These are phyloP conservation scores for Cyclocybe cylindracea DNA, from an alignment of 768 basidiomycete genomes.

Conservation along the genomic window DNA sequence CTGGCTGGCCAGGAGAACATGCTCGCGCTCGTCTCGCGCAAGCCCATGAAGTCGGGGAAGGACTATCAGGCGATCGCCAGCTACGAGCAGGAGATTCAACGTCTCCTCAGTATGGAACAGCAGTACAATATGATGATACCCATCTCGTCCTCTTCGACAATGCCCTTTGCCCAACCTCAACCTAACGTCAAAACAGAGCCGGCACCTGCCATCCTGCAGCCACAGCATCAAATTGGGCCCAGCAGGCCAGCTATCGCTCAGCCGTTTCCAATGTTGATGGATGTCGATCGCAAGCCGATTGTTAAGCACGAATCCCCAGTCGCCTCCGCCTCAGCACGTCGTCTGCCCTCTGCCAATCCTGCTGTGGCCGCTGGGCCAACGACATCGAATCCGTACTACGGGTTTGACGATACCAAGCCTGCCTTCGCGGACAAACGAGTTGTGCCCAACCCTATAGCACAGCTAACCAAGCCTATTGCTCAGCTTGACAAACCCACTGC, in stretches of 20 bases:
- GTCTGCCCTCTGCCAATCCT: not conserved
- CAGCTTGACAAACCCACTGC: too few species aligned
- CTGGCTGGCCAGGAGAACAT: slow-evolving; percentile 9
- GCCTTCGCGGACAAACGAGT: too few species aligned
- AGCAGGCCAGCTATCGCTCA: not conserved
- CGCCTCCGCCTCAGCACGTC: not conserved
- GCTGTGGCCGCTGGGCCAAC: slow-evolving; percentile 1
- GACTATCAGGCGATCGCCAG: not conserved
- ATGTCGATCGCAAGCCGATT: slow-evolving; percentile 12
- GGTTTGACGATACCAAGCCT: too few species aligned
- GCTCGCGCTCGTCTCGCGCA: not conserved
- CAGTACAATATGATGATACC: not conserved
- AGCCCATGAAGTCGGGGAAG: not conserved
- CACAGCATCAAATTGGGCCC: not conserved
- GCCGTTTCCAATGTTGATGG: slow-evolving; percentile 4
- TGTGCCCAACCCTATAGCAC: too few species aligned
- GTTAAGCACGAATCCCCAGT: not conserved
- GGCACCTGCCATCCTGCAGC: not conserved
- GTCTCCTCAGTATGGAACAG: slow-evolving; percentile 1
- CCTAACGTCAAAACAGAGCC: too few species aligned
- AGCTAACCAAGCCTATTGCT: too few species aligned
- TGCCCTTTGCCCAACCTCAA: too few species aligned
- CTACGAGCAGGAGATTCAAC: slow-evolving; percentile 2
- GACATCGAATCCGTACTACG: too few species aligned
- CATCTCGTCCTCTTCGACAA: not conserved